Evolutionary conservation across 331 rosid species (phyloP), one percentile per base, ranked within the genome.

Genomic region (Quercus lobata): DNA sequence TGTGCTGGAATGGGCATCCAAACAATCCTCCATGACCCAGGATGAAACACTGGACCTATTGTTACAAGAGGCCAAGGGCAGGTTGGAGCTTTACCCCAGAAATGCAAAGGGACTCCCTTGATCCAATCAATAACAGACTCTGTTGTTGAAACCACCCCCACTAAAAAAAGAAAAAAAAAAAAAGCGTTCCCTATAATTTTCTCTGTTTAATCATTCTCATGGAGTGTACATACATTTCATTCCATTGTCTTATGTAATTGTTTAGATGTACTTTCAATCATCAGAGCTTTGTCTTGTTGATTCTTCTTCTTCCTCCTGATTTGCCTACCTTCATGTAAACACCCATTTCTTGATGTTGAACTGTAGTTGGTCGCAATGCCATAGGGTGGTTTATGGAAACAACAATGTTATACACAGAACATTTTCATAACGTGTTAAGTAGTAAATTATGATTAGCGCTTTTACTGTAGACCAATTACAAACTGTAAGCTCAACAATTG

Each of bases 61-160:
- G 90, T 78, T 93, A 80, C 89, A 81, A n/a, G 97, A 93, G 32
- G 87, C 97, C 56, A 93, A 78, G 90, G 84, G 90, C 75, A 84
- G 84, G 86, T 79, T 93, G 87, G 97, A 93, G 88, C 93, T 91
- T 61, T 93, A 93, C 61, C 97, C 93, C 58, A 91, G 94, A 88
- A 93, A 89, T 35, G 83, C 93, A 44, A 88, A 90, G 86, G 89
- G 89, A 61, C 85, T 83, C 84, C 91, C 86, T 80, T 85, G 88
- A 79, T 58, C 76, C 54, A 85, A 73, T 61, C 84, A 77, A 69
- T 84, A 82, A 76, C 55, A 49, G 55, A 49, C 55, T 46, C 15
- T 14, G 55, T 49, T 49, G 6, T 49, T 49, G 5, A 49, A 49
- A 12, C 18, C 49, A 6, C 1, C 37, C 2, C 10, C 46, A 0